phyloP scores from a whole-genome alignment of 805 yeast species.

The Candida ficus region DNA sequence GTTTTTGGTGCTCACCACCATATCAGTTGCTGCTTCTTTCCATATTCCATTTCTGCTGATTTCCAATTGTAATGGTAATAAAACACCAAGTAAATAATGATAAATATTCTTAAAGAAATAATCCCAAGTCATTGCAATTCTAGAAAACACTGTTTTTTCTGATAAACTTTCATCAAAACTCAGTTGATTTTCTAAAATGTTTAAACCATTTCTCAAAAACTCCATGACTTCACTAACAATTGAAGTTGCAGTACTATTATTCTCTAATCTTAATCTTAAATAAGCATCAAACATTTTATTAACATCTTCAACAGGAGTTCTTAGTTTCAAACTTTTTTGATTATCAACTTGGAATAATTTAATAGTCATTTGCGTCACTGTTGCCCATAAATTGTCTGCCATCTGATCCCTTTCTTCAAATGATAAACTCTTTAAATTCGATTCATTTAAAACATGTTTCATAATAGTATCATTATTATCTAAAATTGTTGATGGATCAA shows the following conservation, averaged over 20 bases:
- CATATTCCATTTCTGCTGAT: slow-evolving; percentile 27
- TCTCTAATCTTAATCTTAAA: slow-evolving; percentile 32
- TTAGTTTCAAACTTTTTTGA: slow-evolving; percentile 21
- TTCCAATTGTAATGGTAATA: slow-evolving; percentile 54
- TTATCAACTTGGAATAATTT: slow-evolving; percentile 45
- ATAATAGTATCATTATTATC: slow-evolving; percentile 26
- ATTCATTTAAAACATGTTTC: slow-evolving; percentile 28
- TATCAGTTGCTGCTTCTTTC: slow-evolving; percentile 22
- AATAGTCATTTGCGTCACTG: slow-evolving; percentile 35
- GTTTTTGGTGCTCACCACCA: slow-evolving; percentile 32
- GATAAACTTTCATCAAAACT: slow-evolving; percentile 25
- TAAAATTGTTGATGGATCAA: slow-evolving; percentile 25
- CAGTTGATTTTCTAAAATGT: slow-evolving; percentile 31
- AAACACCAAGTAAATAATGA: slow-evolving; percentile 55
- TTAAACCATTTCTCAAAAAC: slow-evolving; percentile 40
- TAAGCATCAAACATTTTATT: slow-evolving; percentile 42
- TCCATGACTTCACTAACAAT: slow-evolving; percentile 42
- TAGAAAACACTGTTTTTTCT: slow-evolving; percentile 25
- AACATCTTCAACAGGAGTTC: slow-evolving; percentile 53
- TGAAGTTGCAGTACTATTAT: slow-evolving; percentile 30
- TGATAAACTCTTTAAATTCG: slow-evolving; percentile 23
- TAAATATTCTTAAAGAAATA: slow-evolving; percentile 49
- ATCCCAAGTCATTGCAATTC: slow-evolving; percentile 48
- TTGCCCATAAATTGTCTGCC: slow-evolving; percentile 47
- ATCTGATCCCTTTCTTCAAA: slow-evolving; percentile 33